Evolutionary conservation across 192 early-diverging fungal genomes (phyloP).

Genomic region (Funneliformis mosseae): DNA sequence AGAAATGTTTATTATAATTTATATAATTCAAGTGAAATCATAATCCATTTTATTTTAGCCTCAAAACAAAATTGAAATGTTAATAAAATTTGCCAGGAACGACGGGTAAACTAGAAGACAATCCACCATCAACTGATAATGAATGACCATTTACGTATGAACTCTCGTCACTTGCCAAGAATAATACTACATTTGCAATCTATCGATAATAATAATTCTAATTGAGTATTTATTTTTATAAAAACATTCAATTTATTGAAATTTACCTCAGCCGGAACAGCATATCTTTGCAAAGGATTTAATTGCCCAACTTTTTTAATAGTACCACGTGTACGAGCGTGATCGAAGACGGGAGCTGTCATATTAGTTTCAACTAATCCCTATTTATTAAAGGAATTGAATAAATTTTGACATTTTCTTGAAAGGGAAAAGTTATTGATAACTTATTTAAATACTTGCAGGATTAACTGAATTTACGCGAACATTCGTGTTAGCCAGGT

Average conservation of each 20-base stretch:
- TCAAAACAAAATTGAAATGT: too few relatives aligned
- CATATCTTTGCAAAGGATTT: slow-evolving; percentile 48
- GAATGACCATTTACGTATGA: slow-evolving; percentile 55
- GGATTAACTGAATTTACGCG: slow-evolving; percentile 58
- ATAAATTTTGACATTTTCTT: neutral
- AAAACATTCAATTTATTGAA: neutral
- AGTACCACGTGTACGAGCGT: slow-evolving; percentile 45
- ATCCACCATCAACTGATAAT: slow-evolving; percentile 51
- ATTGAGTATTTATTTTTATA: neutral
- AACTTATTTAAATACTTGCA: slow-evolving; percentile 28
- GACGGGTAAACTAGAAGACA: slow-evolving; percentile 40
- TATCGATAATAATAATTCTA: slow-evolving; percentile 10
- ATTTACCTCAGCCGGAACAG: slow-evolving; percentile 43
- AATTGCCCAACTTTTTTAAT: slow-evolving; percentile 53
- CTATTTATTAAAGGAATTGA: slow-evolving; percentile 21
- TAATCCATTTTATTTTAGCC: too few relatives aligned
- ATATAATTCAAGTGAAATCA: neutral
- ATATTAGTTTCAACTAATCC: slow-evolving; percentile 58
- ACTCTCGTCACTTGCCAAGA: slow-evolving; percentile 53
- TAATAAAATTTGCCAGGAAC: neutral
- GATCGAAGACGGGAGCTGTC: slow-evolving; percentile 51
- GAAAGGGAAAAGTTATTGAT: neutral
- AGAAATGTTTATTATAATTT: neutral
- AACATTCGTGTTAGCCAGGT: slow-evolving; percentile 44
- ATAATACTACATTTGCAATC: slow-evolving; percentile 50